These are phyloP conservation scores for Anethum foeniculum DNA, from an alignment of 140 eudicot species.

Conservation along the genomic window DNA sequence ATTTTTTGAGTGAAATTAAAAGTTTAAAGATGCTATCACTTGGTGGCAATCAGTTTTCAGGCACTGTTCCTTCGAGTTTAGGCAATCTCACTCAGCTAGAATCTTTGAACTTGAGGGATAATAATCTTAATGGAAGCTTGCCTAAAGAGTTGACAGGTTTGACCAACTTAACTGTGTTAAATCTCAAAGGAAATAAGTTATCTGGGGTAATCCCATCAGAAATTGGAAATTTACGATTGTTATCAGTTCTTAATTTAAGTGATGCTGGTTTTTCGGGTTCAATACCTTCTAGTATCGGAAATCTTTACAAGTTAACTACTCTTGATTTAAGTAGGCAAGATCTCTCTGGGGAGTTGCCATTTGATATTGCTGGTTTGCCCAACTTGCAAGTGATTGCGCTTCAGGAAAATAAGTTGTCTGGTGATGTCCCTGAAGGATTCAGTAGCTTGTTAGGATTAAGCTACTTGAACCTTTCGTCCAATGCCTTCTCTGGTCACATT, in stretches of 20 bases:
- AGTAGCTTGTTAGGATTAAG: constrained; percentile 70
- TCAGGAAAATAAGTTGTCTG: constrained; percentile 62
- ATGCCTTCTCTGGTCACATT: constrained; percentile 63
- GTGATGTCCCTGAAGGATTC: constrained; percentile 81
- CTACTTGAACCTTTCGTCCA: constrained; percentile 70
- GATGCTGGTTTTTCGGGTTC: constrained; percentile 50
- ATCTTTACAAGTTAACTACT: constrained; percentile 44
- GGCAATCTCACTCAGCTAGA: constrained; percentile 44
- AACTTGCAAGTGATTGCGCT: constrained; percentile 60
- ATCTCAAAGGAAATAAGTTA: constrained; percentile 45
- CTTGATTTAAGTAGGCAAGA: constrained; percentile 79
- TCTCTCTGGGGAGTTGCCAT: constrained; percentile 66
- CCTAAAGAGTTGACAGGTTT: constrained; percentile 42
- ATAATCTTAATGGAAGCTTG: constrained; percentile 45
- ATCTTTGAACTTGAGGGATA: constrained; percentile 51
- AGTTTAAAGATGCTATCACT: constrained; percentile 43
- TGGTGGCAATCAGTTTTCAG: constrained; percentile 61
- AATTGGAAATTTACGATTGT: constrained; percentile 45
- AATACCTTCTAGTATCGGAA: constrained; percentile 61
- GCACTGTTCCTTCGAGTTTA: constrained; percentile 53
- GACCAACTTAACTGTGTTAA: constrained; percentile 43
- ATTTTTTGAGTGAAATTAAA: constrained; percentile 36
- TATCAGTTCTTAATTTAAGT: constrained; percentile 56
- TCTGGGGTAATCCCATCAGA: constrained; percentile 45
- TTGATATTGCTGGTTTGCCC: constrained; percentile 74